Evolutionary conservation across 768 basidiomycete genomes (phyloP).

Genomic region (Macrolepiota albuminosa): DNA sequence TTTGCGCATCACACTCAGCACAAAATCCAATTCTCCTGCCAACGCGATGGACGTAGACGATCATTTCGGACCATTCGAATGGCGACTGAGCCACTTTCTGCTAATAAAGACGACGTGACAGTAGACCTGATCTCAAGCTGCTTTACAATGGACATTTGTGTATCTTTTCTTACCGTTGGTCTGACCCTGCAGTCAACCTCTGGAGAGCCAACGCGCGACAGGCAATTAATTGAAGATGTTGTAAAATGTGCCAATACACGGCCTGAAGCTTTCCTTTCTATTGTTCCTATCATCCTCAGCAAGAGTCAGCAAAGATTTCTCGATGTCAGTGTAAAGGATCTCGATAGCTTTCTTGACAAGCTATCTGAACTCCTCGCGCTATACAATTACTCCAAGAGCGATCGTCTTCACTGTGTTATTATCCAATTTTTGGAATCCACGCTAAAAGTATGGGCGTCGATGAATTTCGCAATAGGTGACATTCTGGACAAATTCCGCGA

Average conservation of each 20-base stretch:
- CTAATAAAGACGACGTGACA: slow-evolving; percentile 21
- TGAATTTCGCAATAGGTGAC: slow-evolving; percentile 25
- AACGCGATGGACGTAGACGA: slow-evolving; percentile 33
- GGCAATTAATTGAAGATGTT: slow-evolving; percentile 51
- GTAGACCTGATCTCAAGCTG: slow-evolving; percentile 25
- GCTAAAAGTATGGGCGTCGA: slow-evolving; percentile 48
- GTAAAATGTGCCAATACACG: slow-evolving; percentile 34
- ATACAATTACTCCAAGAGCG: slow-evolving; percentile 54
- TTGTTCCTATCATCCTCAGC: slow-evolving; percentile 52
- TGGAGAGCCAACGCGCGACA: slow-evolving; percentile 58
- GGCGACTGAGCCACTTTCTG: slow-evolving; percentile 24
- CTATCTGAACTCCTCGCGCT: slow-evolving; percentile 46
- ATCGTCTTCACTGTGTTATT: slow-evolving; percentile 46
- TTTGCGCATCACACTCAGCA: slow-evolving; percentile 34
- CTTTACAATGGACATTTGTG: slow-evolving; percentile 44
- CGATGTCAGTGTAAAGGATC: slow-evolving; percentile 41
- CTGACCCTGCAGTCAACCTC: slow-evolving; percentile 58
- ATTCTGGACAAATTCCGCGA: slow-evolving; percentile 39
- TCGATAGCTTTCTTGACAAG: slow-evolving; percentile 50
- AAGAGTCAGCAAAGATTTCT: slow-evolving; percentile 54
- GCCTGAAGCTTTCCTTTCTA: slow-evolving; percentile 51
- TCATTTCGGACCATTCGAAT: slow-evolving; percentile 49
- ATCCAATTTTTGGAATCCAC: slow-evolving; percentile 66
- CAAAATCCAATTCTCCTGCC: slow-evolving; percentile 15
- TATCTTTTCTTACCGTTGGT: slow-evolving; percentile 57